Percentiles rank a stretch among this genome's conserved stretches.
phyloP scores from a whole-genome alignment of 768 basidiomycete genomes.

The Botryobasidium botryosum region DNA sequence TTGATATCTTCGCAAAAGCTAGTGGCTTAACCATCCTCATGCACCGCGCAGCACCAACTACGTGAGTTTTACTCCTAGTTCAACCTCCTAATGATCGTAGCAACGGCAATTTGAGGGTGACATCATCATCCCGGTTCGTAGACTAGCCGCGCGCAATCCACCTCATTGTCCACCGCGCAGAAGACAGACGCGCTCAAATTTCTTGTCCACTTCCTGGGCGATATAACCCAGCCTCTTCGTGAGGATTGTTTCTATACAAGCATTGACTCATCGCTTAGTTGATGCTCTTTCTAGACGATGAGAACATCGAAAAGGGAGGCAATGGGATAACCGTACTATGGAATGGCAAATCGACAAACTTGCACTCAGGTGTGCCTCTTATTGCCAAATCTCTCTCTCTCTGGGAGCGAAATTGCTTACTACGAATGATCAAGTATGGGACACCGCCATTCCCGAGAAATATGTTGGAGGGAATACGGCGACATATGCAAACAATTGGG shows the following conservation, averaged over 20 bases:
- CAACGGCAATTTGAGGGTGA: neutral
- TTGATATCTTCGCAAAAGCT: neutral
- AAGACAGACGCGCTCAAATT: conserved; percentile 10
- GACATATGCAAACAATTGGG: neutral
- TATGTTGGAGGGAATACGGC: neutral
- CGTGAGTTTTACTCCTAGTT: neutral
- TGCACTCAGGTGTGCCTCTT: conserved; percentile 7
- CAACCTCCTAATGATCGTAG: neutral
- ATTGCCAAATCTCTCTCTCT: too few species aligned
- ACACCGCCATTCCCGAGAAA: conserved; percentile 6
- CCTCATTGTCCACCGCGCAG: neutral
- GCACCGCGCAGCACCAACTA: conserved; percentile 3
- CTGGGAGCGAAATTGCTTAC: neutral
- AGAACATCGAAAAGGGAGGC: conserved; percentile 4
- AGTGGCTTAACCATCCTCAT: neutral
- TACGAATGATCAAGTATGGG: conserved; percentile 5
- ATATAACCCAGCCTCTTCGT: conserved; percentile 10
- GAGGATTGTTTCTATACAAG: too few species aligned
- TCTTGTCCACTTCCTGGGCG: conserved; percentile 10
- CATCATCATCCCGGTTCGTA: neutral
- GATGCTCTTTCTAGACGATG: too few species aligned
- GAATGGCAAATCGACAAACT: conserved; percentile 2
- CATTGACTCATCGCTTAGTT: too few species aligned
- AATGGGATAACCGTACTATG: conserved; percentile 7
- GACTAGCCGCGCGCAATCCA: conserved; percentile 6